Evolutionary conservation across 2,329 filamentous ascomycete species (phyloP).

Genomic region (Epichloe elymi): DNA sequence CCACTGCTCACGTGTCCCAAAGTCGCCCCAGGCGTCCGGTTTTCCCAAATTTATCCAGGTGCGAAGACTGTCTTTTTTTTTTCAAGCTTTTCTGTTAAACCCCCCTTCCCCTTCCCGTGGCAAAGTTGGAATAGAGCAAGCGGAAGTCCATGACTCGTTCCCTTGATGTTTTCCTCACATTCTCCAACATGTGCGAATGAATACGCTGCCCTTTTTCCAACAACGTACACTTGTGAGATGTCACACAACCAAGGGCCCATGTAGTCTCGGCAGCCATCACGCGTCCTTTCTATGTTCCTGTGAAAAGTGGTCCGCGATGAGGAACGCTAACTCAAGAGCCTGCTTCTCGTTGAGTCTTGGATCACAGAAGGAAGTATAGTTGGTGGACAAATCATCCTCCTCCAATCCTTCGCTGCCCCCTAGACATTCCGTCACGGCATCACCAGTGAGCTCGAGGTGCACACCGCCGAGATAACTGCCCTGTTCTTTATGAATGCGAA

Average conservation of each 20-base stretch:
- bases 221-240: too few relatives aligned
- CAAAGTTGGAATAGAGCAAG: too few relatives aligned
- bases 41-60: too few relatives aligned
- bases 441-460: slow-evolving; percentile 88
- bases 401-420: slow-evolving; percentile 83
- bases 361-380: slow-evolving; percentile 95
- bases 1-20: neutral
- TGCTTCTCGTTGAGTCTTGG: slow-evolving; percentile 95
- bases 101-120: too few relatives aligned
- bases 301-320: slow-evolving; percentile 72
- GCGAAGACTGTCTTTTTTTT: too few relatives aligned
- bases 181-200: neutral
- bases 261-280: neutral
- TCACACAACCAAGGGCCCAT: too few relatives aligned
- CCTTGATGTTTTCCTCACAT: too few relatives aligned
- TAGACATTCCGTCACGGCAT: slow-evolving; percentile 91
- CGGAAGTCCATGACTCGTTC: too few relatives aligned
- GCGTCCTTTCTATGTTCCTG: slow-evolving; percentile 16
- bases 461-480: slow-evolving; percentile 84
- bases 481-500: slow-evolving; percentile 71
- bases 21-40: neutral
- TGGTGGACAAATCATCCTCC: slow-evolving; percentile 76
- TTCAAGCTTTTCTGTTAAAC: too few relatives aligned
- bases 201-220: neutral
- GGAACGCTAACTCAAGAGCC: slow-evolving; percentile 84